Evolutionary conservation across 306 rosid species (phyloP), one percentile per base, ranked within the genome.

Genomic region (Lathyrus aphaca): DNA sequence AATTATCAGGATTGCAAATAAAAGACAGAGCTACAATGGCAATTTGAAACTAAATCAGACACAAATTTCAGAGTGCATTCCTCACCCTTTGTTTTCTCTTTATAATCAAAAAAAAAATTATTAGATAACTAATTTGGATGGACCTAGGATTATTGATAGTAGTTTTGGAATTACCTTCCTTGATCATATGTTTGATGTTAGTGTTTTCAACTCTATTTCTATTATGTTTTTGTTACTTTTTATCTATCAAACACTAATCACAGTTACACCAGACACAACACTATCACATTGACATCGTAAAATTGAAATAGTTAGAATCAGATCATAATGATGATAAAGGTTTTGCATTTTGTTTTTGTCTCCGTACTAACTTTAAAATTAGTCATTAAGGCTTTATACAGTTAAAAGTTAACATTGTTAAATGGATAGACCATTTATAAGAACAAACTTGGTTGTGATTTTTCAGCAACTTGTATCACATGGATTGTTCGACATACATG

Each of bases 131-230:
- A 85, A 88, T 81, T 74, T 94, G 81, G 98, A 94, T 74, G 98
- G 98, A 45, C 66, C 84, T 62, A 95, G 97, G 54, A 25, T 90
- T 75, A 84, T 96, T 74, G 94, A 90, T 58, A 82, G 82, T 35
- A 72, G 38, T 67, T 85, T 96, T 57, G 94, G 97, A 75, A 90
- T 94, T 78, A 96, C 98, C 27, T 94, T 94, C 75, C 96, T 94
- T 71, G 95, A 94, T 81, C 98, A 94, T 73, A 90, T 94, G 98
- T 79, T 94, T 71, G 97, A 94, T 85, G 98, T 94, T 6, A 84
- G 92, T 81, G 46, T 17, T 74, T 51, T 75, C 58, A 38, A 65
- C 48, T 73, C 45, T 6, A 3, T 49, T 67, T 4, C 19, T 59
- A n/a, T n/a, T n/a, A n/a, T n/a, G n/a, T n/a, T n/a, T n/a, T n/a